Evolutionary conservation across 2,329 filamentous ascomycete genomes (phyloP).

Genomic region (Emergomyces africanus): DNA sequence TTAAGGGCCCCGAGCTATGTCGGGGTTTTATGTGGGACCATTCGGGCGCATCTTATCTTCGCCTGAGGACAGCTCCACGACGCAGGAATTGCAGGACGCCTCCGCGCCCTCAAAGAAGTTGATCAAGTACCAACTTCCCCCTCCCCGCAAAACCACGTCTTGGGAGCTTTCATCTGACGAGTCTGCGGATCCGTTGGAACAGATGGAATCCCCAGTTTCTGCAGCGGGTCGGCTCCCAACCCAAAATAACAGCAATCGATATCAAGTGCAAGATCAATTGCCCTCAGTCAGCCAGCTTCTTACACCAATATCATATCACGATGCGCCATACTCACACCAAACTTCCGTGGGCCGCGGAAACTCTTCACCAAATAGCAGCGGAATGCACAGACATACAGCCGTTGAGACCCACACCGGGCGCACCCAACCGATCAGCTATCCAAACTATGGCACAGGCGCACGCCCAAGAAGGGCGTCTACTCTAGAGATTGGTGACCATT

Average conservation of each 20-base stretch:
- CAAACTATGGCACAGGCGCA: background rate
- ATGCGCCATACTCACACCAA: slow-evolving; percentile 18
- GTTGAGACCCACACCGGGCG: background rate
- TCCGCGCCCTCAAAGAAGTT: slow-evolving; percentile 19
- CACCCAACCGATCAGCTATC: background rate
- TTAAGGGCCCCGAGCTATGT: background rate
- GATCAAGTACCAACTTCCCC: slow-evolving; percentile 29
- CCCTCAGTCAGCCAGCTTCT: slow-evolving; percentile 30
- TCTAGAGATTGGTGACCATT: background rate
- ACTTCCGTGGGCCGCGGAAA: background rate
- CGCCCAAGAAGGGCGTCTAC: background rate
- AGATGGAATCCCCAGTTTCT: background rate
- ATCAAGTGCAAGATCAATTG: slow-evolving; percentile 19
- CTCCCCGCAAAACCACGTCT: slow-evolving; percentile 20
- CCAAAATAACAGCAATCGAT: background rate
- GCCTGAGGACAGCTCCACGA: slow-evolving; percentile 13
- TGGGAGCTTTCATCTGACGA: slow-evolving; percentile 25
- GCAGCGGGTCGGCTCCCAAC: background rate
- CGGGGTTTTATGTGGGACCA: slow-evolving; percentile 20
- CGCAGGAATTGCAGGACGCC: slow-evolving; percentile 17
- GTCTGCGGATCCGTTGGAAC: slow-evolving; percentile 17
- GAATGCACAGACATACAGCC: background rate
- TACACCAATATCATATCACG: slow-evolving; percentile 20
- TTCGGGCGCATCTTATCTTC: slow-evolving; percentile 29
- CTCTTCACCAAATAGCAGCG: background rate